Evolutionary conservation across 148 eudicot genomes (phyloP).

Genomic region (Cornus florida): DNA sequence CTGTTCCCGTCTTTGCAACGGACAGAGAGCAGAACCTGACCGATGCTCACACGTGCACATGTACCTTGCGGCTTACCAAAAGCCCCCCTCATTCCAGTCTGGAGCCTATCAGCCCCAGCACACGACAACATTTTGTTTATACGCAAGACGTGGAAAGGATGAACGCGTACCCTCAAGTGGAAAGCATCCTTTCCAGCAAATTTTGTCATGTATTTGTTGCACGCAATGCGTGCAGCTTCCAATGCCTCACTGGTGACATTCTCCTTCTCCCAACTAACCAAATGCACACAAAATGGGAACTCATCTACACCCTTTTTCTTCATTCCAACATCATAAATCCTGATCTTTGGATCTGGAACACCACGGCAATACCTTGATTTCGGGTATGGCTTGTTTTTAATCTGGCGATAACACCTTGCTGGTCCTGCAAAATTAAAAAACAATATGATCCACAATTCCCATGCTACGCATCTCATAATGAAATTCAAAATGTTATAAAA

Average conservation of each 20-base stretch:
- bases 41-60: conserved; percentile 64
- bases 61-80: conserved; percentile 59
- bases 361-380: conserved; percentile 56
- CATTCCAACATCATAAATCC: conserved; percentile 62
- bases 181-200: conserved; percentile 64
- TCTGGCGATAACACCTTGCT: conserved; percentile 61
- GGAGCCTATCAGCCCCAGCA: conserved; percentile 76
- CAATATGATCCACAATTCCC: background rate
- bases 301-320: conserved; percentile 58
- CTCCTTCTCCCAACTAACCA: conserved; percentile 61
- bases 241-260: conserved; percentile 58
- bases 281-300: conserved; percentile 56
- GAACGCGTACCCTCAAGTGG: conserved; percentile 60
- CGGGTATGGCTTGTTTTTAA: conserved; percentile 54
- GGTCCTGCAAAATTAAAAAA: conserved; percentile 28
- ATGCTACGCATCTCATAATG: background rate
- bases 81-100: conserved; percentile 71
- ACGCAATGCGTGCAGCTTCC: conserved; percentile 62
- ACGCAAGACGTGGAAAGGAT: conserved; percentile 66
- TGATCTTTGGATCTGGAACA: conserved; percentile 56
- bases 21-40: conserved; percentile 61
- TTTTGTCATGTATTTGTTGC: conserved; percentile 68
- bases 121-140: conserved; percentile 70
- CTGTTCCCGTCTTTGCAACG: conserved; percentile 53
- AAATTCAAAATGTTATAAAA: background rate